Evolutionary conservation across 371 early-diverging fungal species (phyloP), one percentile per base, ranked within the genome.

Genomic region (Fennellomyces sp.): DNA sequence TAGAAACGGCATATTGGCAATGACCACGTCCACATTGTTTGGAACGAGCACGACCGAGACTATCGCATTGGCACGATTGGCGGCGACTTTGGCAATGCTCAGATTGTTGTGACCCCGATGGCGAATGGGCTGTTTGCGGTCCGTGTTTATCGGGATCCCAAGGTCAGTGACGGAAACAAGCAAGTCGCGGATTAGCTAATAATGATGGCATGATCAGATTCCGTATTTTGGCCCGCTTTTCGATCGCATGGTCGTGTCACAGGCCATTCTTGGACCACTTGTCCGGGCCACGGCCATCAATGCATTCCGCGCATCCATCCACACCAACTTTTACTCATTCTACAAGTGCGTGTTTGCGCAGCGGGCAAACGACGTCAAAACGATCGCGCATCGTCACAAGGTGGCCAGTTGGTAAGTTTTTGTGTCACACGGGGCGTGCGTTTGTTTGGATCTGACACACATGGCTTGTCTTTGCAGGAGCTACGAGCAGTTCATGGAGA

Each of bases 1-100:
- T 67, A 88, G 94, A 98, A 98, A 87, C 93, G 97, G 12, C 98
- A 98, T 62, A 89, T 98, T 68, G 98, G 98, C 27, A 98, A 98
- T 67, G 97, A 98, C 65, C 95, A 95, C 60, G 95, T 98, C 2
- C 97, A 97, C 63, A 92, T 98, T 52, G 85, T 98, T 2, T 98
- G 97, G 97, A 96, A 96, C 65, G 98, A 96, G 68, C 91, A 93
- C 63, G 78, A 77, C 33, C 78, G 92, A 30, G 89, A 92, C 30
- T 98, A 97, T 68, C 78, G 87, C 21, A 84, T 87, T 19, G 84
- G 84, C 31, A 97, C 97, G 0, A 96, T 98, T 58, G 93, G 93
- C 17, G 98, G 98, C 39, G 98, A 97, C 67, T 98, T 97, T 80
- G 98, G 97, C 28, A 97, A 97, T 60, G 97, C 91, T 0, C 90